Conservation (phyloP, 192 early-diverging fungal species). For the Backusella sp. region DNA sequence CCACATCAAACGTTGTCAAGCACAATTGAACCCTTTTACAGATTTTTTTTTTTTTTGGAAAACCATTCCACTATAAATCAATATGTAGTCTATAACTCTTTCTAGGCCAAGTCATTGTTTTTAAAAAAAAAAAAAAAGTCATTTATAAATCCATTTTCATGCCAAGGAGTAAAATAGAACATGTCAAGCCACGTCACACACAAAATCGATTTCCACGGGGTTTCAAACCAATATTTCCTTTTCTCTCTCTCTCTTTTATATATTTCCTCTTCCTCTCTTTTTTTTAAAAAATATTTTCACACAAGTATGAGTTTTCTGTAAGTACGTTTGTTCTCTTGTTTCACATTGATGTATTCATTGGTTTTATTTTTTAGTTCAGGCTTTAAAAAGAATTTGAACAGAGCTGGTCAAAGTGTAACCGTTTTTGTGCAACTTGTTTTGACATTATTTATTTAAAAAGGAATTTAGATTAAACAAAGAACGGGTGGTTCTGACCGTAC, state of each 20-base stretch:
- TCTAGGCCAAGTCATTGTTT: neutral
- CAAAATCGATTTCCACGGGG: neutral
- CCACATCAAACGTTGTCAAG: too few species aligned
- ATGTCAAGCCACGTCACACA: neutral
- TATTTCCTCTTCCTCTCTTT: neutral
- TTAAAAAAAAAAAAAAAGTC: too few species aligned
- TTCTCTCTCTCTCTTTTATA: neutral
- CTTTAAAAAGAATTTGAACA: conserved; percentile 79
- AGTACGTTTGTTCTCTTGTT: neutral
- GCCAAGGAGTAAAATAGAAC: neutral
- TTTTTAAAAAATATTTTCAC: neutral
- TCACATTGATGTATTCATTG: neutral
- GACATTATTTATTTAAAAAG: neutral
- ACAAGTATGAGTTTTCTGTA: conserved; percentile 5
- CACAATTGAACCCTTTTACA: too few species aligned
- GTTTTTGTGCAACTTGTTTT: neutral
- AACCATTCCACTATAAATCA: too few species aligned
- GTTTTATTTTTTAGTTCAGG: conserved; percentile 54
- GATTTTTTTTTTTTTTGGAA: too few species aligned
- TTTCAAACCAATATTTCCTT: conserved; percentile 8
- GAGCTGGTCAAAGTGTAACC: conserved; percentile 67
- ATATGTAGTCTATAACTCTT: too few species aligned
- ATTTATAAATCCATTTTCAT: neutral
- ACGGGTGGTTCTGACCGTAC: conserved; percentile 78
- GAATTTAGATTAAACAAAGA: conserved; percentile 60